Conservation (phyloP, 805 yeast genomes). For the Saccharomyces jurei region DNA sequence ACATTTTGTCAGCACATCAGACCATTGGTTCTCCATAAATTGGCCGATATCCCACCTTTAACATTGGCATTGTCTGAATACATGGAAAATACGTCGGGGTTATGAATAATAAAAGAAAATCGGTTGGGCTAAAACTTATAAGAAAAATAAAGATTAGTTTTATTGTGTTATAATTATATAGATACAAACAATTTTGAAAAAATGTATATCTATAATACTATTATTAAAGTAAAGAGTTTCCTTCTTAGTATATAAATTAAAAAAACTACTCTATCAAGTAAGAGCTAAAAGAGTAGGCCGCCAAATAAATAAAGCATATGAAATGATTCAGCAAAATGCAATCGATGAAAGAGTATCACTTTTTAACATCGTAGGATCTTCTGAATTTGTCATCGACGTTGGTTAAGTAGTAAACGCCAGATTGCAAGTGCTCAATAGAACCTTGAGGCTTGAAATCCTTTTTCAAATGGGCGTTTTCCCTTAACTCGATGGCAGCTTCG, state of each 20-base stretch:
- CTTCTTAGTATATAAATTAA: neutral
- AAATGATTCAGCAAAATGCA: neutral
- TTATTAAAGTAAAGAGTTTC: neutral
- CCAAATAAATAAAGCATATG: neutral
- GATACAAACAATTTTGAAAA: neutral
- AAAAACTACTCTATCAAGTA: neutral
- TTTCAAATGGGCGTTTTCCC: constrained; percentile 85
- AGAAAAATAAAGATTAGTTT: neutral
- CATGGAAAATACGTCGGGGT: constrained; percentile 24
- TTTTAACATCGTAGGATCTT: constrained; percentile 68
- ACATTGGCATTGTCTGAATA: constrained; percentile 26
- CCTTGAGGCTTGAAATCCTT: constrained; percentile 77
- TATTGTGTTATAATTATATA: neutral
- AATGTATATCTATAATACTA: neutral
- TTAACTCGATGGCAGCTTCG: constrained; percentile 68
- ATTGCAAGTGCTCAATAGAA: constrained; percentile 55
- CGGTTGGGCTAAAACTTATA: neutral
- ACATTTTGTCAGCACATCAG: constrained; percentile 24
- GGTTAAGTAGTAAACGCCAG: constrained; percentile 78
- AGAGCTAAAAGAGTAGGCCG: neutral
- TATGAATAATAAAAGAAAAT: constrained; percentile 4
- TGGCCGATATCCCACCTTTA: constrained; percentile 29
- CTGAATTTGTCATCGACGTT: constrained; percentile 82
- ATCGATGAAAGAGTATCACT: constrained; percentile 29
- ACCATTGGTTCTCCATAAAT: constrained; percentile 23